Evolutionary conservation across 805 yeast species (phyloP), one percentile per base, ranked within the genome.

Genomic region (Kuraishia molischiana): DNA sequence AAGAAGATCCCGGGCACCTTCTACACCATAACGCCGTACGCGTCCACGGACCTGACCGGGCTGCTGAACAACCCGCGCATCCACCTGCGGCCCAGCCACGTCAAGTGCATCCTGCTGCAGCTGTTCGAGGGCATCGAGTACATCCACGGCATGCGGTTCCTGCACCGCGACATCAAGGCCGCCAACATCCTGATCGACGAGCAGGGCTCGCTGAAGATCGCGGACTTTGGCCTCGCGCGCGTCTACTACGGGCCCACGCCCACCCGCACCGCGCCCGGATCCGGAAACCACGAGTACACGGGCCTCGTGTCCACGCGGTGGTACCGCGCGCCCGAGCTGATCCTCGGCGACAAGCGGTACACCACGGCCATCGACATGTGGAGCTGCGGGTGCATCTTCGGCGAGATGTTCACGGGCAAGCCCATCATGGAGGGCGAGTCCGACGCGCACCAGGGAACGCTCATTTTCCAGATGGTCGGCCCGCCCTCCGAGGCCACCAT

Each of bases 341-440:
- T 92, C 13, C 61, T 92, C 38, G 96, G 96, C 3, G 95, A 87
- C 46, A 69, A 82, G 47, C 66, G 72, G 41, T 90, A 90, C 56
- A 87, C 97, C 2, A 84, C 97, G 0, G 95, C 97, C 0, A 90
- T 90, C 10, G 99, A 92, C 59, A 72, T 92, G 61, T 92, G 99
- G 99, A 97, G 97, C 0, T 73, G 85, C 17, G 97, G 97, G 1
- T 92, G 98, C 61, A 90, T 92, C 0, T 79, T 92, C 53, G 98
- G 86, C 0, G 99, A 92, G 59, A 68, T 89, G 52, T 90, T 83
- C 59, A 77, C 75, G 24, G 72, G 76, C 43, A 76, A 72, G 46
- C 98, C 98, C 1, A 81, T 92, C 13, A 56, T 92, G 35, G 87
- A 79, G 31, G 99, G 98, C 0, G 64, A 72, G 32, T 72, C 92